Conservation (phyloP, 371 early-diverging fungal species). For the Circinella minor region DNA sequence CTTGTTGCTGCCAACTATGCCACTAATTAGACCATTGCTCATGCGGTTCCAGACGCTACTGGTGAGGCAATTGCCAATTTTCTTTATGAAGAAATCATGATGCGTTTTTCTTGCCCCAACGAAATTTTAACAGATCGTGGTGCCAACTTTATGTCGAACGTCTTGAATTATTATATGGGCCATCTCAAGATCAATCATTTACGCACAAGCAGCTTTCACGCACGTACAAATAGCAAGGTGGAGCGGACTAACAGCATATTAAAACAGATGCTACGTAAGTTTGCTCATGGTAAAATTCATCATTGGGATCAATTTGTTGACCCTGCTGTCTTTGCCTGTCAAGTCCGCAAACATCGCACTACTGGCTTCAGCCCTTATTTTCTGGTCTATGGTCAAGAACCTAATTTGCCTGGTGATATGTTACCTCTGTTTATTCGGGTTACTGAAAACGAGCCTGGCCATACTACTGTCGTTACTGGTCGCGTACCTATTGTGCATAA, state of each 20-base stretch:
- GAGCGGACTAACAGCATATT: conserved; percentile 23
- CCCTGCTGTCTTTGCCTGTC: conserved; percentile 23
- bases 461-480: neutral
- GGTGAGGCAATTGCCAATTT: conserved; percentile 38
- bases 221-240: conserved; percentile 26
- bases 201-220: conserved; percentile 7
- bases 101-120: conserved; percentile 30
- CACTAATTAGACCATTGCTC: conserved; percentile 41
- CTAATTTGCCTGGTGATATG: conserved; percentile 18
- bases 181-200: neutral
- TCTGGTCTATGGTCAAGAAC: conserved; percentile 26
- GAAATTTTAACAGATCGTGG: conserved; percentile 46
- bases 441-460: no score
- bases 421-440: neutral
- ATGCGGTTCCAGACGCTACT: conserved; percentile 36
- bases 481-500: no score
- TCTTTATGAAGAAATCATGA: conserved; percentile 34
- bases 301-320: conserved; percentile 22
- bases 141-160: conserved; percentile 30
- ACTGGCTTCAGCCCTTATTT: conserved; percentile 22
- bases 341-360: conserved; percentile 18
- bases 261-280: conserved; percentile 22
- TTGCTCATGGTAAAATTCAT: conserved; percentile 14
- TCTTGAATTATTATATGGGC: conserved; percentile 8
- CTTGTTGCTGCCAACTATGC: conserved; percentile 42